These are phyloP conservation scores for Mycena rebaudengoi DNA, from an alignment of 768 basidiomycete genomes.

Conservation along the genomic window DNA sequence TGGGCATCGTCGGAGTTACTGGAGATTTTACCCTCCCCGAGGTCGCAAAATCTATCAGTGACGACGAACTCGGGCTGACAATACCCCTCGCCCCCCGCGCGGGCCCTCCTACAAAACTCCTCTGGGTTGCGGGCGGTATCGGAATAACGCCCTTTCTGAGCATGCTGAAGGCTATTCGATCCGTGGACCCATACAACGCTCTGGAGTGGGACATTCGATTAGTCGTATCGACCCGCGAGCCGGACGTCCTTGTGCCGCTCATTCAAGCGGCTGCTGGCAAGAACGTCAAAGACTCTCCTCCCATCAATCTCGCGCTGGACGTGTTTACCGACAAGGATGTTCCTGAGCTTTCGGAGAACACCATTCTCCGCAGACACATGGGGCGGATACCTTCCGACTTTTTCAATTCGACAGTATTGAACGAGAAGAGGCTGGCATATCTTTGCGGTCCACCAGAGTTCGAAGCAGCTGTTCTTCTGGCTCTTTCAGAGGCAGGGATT, in stretches of 20 bases:
- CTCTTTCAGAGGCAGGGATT: conserved; percentile 46
- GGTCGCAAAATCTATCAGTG: conserved; percentile 7
- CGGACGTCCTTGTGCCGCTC: conserved; percentile 57
- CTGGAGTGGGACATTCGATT: conserved; percentile 51
- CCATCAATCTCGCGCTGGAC: conserved; percentile 44
- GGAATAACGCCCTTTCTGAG: conserved; percentile 72
- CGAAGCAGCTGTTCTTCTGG: conserved; percentile 46
- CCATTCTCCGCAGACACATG: conserved; percentile 23
- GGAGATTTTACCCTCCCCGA: conserved; percentile 58
- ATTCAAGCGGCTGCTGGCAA: conserved; percentile 46
- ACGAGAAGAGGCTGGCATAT: conserved; percentile 48
- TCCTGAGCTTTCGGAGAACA: conserved; percentile 8
- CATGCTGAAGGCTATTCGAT: conserved; percentile 50
- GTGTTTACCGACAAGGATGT: conserved; percentile 43
- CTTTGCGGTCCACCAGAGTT: conserved; percentile 61
- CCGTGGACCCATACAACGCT: conserved; percentile 8
- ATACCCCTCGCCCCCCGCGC: conserved; percentile 8
- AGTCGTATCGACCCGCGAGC: conserved; percentile 61
- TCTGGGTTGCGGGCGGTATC: conserved; percentile 74
- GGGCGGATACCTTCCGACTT: conserved; percentile 33
- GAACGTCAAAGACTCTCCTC: conserved; percentile 18
- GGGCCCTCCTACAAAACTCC: conserved; percentile 36
- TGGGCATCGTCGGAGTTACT: conserved; percentile 59
- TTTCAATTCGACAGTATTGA: conserved; percentile 30
- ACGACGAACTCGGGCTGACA: conserved; percentile 24